Percentiles rank a stretch among this genome's conserved stretches.
Conservation (phyloP, 148 eudicot species). For the Silene conica region DNA sequence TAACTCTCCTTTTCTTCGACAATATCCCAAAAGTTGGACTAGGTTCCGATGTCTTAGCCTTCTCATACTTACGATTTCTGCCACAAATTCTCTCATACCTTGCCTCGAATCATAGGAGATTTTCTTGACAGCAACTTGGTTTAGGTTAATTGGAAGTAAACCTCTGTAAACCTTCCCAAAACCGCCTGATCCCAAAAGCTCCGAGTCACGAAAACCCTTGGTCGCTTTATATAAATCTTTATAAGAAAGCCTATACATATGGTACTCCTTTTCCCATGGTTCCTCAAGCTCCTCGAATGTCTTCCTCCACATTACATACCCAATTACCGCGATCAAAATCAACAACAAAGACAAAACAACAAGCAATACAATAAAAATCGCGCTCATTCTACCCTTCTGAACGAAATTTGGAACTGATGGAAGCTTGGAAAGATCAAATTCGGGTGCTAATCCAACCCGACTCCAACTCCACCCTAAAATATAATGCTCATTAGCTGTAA, state of each 20-base stretch:
- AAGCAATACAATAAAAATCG: conserved; percentile 16
- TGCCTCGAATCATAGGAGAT: conserved; percentile 37
- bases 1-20: conserved; percentile 38
- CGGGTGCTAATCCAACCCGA: conserved; percentile 22
- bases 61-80: conserved; percentile 37
- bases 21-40: conserved; percentile 45
- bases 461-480: conserved; percentile 35
- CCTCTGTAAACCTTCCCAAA: conserved; percentile 52
- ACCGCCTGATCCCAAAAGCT: conserved; percentile 37
- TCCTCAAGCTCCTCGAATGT: conserved; percentile 27
- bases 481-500: conserved; percentile 31
- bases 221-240: conserved; percentile 36
- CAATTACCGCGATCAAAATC: conserved; percentile 16
- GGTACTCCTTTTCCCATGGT: conserved; percentile 29
- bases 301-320: conserved; percentile 20
- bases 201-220: conserved; percentile 34
- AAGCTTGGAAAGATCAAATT: conserved; percentile 23
- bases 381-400: conserved; percentile 7
- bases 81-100: conserved; percentile 39
- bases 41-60: conserved; percentile 45
- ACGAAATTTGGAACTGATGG: conserved; percentile 22
- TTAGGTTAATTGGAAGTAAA: conserved; percentile 16
- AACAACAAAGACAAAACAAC: conserved; percentile 9
- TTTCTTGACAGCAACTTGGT: conserved; percentile 36
- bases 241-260: conserved; percentile 26